These are phyloP conservation scores for Leishmania arabica DNA, from an alignment of 208 protist genomes.

Conservation along the genomic window DNA sequence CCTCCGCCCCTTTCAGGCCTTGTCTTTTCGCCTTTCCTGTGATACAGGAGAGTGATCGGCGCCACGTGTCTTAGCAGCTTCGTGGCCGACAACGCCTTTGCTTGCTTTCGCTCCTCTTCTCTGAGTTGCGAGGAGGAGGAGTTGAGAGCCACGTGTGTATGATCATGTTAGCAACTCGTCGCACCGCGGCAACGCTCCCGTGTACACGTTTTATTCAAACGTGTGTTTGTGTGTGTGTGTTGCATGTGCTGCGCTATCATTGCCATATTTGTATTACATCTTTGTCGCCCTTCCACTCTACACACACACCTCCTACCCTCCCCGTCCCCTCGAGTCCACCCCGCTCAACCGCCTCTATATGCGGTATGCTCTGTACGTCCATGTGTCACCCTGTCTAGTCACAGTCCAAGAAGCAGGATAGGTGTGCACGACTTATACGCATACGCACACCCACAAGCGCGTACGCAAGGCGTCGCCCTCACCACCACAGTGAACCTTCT, in stretches of 20 bases:
- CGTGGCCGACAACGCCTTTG: background rate
- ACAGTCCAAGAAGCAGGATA: background rate
- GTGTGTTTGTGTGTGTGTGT: too few species aligned
- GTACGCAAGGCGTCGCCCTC: background rate
- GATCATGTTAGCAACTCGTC: background rate
- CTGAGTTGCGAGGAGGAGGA: background rate
- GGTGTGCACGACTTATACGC: background rate
- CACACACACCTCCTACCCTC: background rate
- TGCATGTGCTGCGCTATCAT: background rate
- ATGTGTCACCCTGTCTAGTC: background rate
- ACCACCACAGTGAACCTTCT: constrained; percentile 1
- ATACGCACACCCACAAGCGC: background rate
- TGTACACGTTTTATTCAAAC: background rate
- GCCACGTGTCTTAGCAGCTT: background rate
- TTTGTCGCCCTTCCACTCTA: background rate
- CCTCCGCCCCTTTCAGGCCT: background rate
- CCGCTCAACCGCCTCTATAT: background rate
- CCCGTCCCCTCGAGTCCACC: background rate
- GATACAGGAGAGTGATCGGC: background rate
- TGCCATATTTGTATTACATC: background rate
- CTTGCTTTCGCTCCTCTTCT: background rate
- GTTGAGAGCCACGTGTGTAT: background rate
- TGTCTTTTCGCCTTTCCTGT: background rate
- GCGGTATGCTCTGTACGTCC: background rate
- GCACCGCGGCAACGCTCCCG: background rate